Conservation (phyloP, 768 basidiomycete genomes). For the Agaricus blazei region DNA sequence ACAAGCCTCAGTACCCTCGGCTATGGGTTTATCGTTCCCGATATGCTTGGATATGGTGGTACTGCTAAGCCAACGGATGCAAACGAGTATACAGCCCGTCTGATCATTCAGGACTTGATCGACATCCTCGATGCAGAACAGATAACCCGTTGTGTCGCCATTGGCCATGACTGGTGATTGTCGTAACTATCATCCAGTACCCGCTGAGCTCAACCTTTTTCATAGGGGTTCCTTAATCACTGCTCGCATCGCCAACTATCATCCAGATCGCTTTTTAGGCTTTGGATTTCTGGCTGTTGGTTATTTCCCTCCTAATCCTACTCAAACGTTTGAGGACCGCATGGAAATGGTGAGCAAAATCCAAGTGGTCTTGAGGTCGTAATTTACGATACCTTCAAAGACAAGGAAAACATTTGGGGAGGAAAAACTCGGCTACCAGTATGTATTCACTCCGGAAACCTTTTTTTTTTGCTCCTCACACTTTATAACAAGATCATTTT, state of each 20-base stretch:
- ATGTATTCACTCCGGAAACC: not conserved
- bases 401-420: slow-evolving; percentile 19
- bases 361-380: not conserved
- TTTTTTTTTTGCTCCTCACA: not conserved
- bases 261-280: slow-evolving; percentile 33
- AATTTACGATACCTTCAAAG: not conserved
- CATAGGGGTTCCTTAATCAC: slow-evolving; percentile 31
- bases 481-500: slow-evolving; percentile 23
- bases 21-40: slow-evolving; percentile 43
- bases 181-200: not conserved
- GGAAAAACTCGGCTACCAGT: slow-evolving; percentile 27
- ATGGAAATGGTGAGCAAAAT: slow-evolving; percentile 14
- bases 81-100: slow-evolving; percentile 25
- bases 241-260: slow-evolving; percentile 32
- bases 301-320: slow-evolving; percentile 25
- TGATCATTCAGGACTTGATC: slow-evolving; percentile 32
- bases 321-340: slow-evolving; percentile 15
- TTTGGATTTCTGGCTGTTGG: slow-evolving; percentile 33
- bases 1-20: slow-evolving; percentile 30
- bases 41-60: slow-evolving; percentile 49
- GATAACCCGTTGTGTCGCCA: slow-evolving; percentile 24
- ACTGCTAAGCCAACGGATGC: slow-evolving; percentile 40
- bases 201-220: not conserved
- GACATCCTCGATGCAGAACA: slow-evolving; percentile 36
- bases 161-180: slow-evolving; percentile 41